phyloP scores from a whole-genome alignment of 148 eudicot genomes.

The Heliosperma pusillum region DNA sequence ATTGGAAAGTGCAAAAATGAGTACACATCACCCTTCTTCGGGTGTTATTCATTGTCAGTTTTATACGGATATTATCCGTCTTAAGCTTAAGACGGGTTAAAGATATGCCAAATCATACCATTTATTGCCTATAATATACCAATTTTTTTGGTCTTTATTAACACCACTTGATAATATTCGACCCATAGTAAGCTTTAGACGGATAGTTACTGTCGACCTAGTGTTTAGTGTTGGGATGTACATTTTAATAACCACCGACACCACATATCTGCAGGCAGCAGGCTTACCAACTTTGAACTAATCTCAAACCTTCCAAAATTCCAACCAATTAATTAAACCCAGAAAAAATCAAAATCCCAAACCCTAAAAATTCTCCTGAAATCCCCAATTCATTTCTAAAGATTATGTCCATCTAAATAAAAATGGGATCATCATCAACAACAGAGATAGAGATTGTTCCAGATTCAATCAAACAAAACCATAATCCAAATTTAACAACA shows the following conservation, averaged over 20 bases:
- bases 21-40: too few species aligned
- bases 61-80: too few species aligned
- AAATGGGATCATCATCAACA: constrained; percentile 40
- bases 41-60: too few species aligned
- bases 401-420: not conserved
- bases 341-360: constrained; percentile 3
- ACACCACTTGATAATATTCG: too few species aligned
- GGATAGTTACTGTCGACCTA: too few species aligned
- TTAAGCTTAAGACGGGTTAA: too few species aligned
- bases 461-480: constrained; percentile 40
- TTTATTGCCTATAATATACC: too few species aligned
- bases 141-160: too few species aligned
- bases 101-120: too few species aligned
- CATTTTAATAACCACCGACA: not conserved
- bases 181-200: too few species aligned
- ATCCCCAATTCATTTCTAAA: not conserved
- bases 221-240: too few species aligned
- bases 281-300: not conserved
- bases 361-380: not conserved
- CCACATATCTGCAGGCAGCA: not conserved
- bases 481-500: constrained; percentile 17
- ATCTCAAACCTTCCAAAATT: not conserved
- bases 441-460: constrained; percentile 80
- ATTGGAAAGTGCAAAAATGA: too few species aligned
- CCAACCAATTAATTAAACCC: not conserved